Evolutionary conservation across 2,329 filamentous ascomycete species (phyloP).

Genomic region (Microdochium trichocladiopsis): DNA sequence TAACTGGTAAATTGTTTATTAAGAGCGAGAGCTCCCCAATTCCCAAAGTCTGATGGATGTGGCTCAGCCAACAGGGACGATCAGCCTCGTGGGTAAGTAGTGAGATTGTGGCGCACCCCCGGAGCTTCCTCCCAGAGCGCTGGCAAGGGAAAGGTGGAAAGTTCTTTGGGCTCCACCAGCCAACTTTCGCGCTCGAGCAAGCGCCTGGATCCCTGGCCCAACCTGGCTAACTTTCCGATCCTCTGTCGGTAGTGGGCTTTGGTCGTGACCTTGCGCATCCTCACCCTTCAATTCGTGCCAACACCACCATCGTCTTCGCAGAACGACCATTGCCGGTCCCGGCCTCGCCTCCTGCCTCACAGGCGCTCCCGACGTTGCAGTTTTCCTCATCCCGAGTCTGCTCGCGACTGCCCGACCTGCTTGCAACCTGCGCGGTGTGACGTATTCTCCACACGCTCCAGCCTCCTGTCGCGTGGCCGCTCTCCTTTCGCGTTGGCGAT

Average conservation of each 20-base stretch:
- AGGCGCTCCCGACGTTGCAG: neutral
- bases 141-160: neutral
- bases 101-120: neutral
- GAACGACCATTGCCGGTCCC: neutral
- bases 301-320: neutral
- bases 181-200: neutral
- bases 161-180: neutral
- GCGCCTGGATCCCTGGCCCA: neutral
- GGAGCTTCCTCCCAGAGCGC: neutral
- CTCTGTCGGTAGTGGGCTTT: neutral
- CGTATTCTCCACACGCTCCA: slow-evolving; percentile 18
- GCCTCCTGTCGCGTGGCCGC: slow-evolving; percentile 23
- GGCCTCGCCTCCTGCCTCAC: neutral
- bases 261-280: neutral
- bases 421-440: slow-evolving; percentile 4
- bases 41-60: no score
- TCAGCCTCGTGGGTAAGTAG: neutral
- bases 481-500: neutral
- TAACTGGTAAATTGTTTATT: no score
- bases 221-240: neutral
- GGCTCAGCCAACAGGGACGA: neutral
- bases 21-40: no score
- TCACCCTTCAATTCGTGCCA: neutral
- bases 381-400: neutral
- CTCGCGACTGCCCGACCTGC: neutral